A percentile compares a stretch with the other conserved stretches of the same genome.
These are phyloP conservation scores for Mercurialis annua DNA, from an alignment of 345 rosid genomes.

Conservation along the genomic window DNA sequence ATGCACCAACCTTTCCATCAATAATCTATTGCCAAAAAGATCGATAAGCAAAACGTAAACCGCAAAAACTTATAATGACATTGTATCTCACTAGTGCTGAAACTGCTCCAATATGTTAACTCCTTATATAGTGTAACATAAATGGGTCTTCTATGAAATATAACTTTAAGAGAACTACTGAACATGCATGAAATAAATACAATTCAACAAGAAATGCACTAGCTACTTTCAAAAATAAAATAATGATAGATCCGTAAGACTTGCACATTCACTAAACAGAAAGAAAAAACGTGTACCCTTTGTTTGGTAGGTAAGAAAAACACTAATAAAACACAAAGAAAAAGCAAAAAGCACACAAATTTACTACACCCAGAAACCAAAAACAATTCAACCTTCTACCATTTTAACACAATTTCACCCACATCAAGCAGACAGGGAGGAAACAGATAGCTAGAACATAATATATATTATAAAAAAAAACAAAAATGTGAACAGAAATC, in stretches of 20 bases:
- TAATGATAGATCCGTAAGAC: background rate
- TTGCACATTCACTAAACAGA: background rate
- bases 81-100: background rate
- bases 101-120: background rate
- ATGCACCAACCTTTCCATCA: constrained; percentile 59
- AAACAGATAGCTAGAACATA: background rate
- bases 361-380: background rate
- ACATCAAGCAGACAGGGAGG: background rate
- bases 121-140: background rate
- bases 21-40: constrained; percentile 30
- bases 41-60: constrained; percentile 4
- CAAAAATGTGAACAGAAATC: background rate
- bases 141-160: background rate
- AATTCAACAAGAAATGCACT: background rate
- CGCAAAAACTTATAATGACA: background rate
- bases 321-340: background rate
- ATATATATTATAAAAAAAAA: background rate
- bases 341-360: background rate
- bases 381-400: background rate
- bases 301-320: constrained; percentile 7
- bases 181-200: background rate
- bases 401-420: background rate
- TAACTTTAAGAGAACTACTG: background rate
- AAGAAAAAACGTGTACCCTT: background rate
- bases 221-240: background rate